phyloP scores from a whole-genome alignment of 441 rosid genomes.

The Eruca vesicaria region DNA sequence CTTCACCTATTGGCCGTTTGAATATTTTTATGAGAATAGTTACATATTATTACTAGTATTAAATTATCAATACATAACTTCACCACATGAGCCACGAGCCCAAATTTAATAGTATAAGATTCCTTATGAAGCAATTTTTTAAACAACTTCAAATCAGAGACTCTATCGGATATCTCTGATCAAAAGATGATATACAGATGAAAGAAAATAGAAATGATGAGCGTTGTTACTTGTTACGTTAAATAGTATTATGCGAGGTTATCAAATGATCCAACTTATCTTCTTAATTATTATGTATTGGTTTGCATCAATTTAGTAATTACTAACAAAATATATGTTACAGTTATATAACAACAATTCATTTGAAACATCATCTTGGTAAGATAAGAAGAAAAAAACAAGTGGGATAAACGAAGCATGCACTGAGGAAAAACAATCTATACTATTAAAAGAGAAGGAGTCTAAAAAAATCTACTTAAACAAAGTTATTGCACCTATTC shows the following conservation, averaged over 20 bases:
- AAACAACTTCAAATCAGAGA: background rate
- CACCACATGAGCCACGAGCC: background rate
- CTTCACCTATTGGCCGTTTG: constrained; percentile 13
- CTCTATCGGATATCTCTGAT: background rate
- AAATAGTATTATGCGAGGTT: background rate
- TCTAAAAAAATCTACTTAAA: too few relatives aligned
- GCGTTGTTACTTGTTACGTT: background rate
- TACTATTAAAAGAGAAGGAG: too few relatives aligned
- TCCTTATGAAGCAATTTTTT: background rate
- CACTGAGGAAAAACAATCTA: background rate
- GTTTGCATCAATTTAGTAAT: too few relatives aligned
- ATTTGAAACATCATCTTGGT: background rate
- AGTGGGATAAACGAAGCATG: background rate
- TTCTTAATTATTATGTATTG: too few relatives aligned
- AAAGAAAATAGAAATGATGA: background rate
- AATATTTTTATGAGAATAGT: background rate
- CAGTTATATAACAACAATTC: background rate
- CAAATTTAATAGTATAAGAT: background rate
- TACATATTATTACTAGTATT: background rate
- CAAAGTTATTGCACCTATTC: too few relatives aligned
- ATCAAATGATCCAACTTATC: background rate
- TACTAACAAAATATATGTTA: background rate
- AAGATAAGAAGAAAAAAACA: background rate
- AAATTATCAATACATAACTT: background rate
- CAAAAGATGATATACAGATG: background rate